These are phyloP conservation scores for Mycena chlorophos DNA, from an alignment of 768 basidiomycete genomes.

Conservation along the genomic window DNA sequence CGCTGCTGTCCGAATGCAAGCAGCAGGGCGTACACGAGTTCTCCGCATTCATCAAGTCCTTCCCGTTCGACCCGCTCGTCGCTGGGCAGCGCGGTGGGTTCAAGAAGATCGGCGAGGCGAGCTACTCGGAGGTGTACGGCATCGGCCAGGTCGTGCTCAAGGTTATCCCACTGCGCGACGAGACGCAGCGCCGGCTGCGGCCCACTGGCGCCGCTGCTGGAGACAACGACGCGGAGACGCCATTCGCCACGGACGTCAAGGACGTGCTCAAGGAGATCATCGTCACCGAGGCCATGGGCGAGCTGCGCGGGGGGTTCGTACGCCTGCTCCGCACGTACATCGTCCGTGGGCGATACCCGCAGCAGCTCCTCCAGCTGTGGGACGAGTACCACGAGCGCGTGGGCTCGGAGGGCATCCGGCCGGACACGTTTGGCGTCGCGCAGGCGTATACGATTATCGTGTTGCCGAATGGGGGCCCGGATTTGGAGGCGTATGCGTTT, in stretches of 20 bases:
- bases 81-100: slow-evolving; percentile 41
- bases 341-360: slow-evolving; percentile 84
- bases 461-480: slow-evolving; percentile 85
- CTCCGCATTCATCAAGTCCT: slow-evolving; percentile 78
- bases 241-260: slow-evolving; percentile 68
- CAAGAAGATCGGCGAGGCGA: slow-evolving; percentile 92
- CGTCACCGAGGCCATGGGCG: slow-evolving; percentile 75
- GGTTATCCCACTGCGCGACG: slow-evolving; percentile 74
- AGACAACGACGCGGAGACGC: slow-evolving; percentile 44
- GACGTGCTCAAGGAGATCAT: slow-evolving; percentile 82
- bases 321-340: slow-evolving; percentile 80
- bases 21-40: slow-evolving; percentile 76
- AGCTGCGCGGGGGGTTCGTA: slow-evolving; percentile 76
- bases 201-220: slow-evolving; percentile 10
- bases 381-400: slow-evolving; percentile 76
- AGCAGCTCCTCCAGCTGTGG: slow-evolving; percentile 78
- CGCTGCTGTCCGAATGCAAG: slow-evolving; percentile 69
- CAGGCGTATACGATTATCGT: slow-evolving; percentile 91
- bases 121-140: slow-evolving; percentile 94
- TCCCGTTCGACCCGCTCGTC: slow-evolving; percentile 72
- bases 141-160: slow-evolving; percentile 89
- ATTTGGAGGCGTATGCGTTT: slow-evolving; percentile 86
- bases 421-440: slow-evolving; percentile 72
- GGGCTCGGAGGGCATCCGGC: slow-evolving; percentile 82
- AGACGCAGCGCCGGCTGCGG: slow-evolving; percentile 30